Evolutionary conservation across 106 monocot genomes (phyloP), one percentile per base, ranked within the genome.

Genomic region (Dendrobium huoshanense): DNA sequence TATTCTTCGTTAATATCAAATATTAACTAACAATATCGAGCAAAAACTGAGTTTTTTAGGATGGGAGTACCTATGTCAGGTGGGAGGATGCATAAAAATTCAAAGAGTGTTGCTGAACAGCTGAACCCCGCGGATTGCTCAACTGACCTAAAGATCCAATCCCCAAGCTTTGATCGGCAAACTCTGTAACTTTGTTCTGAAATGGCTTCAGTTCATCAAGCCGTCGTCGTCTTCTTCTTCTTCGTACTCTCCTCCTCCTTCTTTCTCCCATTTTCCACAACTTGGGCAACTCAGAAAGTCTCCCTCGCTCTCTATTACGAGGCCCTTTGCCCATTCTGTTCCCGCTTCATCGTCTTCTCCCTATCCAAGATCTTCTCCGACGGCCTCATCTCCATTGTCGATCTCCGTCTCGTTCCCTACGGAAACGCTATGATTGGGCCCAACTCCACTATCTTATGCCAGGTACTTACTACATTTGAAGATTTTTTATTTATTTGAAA

Each of bases 381-480:
- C 76, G 97, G 92, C 24, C 77, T 98, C 67, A 88, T 89, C 81
- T 88, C 89, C 78, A 82, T 98, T 72, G 87, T 92, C 51, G 94
- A 98, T 64, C 88, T 98, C 83, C 78, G 88, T 24, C 98, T 98
- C 77, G 87, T 98, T 72, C 98, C 98, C 42, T 98, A 87, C 81
- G 98, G 98, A 10, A 95, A 98, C 81, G 91, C 91, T 42, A 48
- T 81, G 41, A 58, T 95, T 37, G 78, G 78, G 8, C 41, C 89
- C 55, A 85, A 91, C 68, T 87, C 79, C 16, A 76, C 90, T 43
- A 86, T 98, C 81, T 67, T 84, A 4, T 98, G 98, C 87, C 94
- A 98, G 98, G 98, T 92, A 0, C 37, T 17, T 1, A 4, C 33
- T 31, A 2, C 0, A 55, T 27, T 17, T 0, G 5, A 22, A 72